Conservation (phyloP, 1,139 yeast species). For the Geotrichum bryndzae region DNA sequence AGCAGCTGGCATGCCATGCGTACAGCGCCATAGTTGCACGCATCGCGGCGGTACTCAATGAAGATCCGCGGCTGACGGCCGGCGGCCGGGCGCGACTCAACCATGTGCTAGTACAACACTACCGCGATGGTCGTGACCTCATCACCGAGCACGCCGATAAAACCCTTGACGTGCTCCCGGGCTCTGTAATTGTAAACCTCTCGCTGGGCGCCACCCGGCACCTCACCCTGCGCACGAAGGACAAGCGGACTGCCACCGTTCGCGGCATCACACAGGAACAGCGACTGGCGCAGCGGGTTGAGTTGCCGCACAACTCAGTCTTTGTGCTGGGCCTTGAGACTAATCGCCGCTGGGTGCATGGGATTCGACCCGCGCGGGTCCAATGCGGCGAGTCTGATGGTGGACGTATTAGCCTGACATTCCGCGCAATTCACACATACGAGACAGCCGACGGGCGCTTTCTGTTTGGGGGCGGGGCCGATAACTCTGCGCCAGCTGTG, state of each 20-base stretch:
- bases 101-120: constrained; percentile 23
- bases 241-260: not conserved
- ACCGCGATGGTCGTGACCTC: constrained; percentile 20
- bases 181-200: constrained; percentile 21
- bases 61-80: not conserved
- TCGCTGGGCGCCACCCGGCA: constrained; percentile 21
- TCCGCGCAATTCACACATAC: constrained; percentile 20
- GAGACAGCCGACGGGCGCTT: constrained; percentile 10
- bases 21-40: constrained; percentile 13
- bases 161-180: constrained; percentile 22
- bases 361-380: constrained; percentile 20
- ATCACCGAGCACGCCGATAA: constrained; percentile 25
- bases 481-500: not conserved
- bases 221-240: constrained; percentile 20
- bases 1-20: constrained; percentile 15
- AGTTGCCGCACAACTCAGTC: constrained; percentile 19
- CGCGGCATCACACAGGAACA: not conserved
- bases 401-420: constrained; percentile 22
- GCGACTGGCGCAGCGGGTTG: constrained; percentile 7
- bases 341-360: constrained; percentile 23
- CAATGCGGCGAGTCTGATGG: constrained; percentile 9
- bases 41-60: constrained; percentile 13
- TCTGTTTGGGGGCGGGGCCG: constrained; percentile 21
- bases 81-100: constrained; percentile 10
- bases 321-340: constrained; percentile 21